A percentile compares a stretch with the other conserved stretches of the same genome.
These are phyloP conservation scores for Quercus suber DNA, from an alignment of 306 rosid species.

Conservation along the genomic window DNA sequence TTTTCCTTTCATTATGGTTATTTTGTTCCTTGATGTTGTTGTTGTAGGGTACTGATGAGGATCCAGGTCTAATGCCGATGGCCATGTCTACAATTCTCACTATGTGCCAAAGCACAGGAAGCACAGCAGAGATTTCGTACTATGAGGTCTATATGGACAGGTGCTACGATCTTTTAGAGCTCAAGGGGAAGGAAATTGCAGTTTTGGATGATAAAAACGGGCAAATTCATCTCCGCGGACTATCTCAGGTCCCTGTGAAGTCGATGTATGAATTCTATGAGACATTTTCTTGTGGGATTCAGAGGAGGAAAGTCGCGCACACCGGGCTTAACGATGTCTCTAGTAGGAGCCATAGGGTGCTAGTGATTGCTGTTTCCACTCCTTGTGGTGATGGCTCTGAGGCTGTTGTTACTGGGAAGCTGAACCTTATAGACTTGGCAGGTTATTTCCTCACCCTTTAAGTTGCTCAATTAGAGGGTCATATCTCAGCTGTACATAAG, in stretches of 20 bases:
- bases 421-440: conserved; percentile 97
- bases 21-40: not conserved
- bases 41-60: conserved; percentile 75
- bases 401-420: conserved; percentile 52
- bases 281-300: conserved; percentile 58
- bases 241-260: conserved; percentile 55
- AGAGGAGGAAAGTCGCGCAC: conserved; percentile 78
- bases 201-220: conserved; percentile 85
- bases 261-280: conserved; percentile 67
- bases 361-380: conserved; percentile 66
- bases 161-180: conserved; percentile 84
- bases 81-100: conserved; percentile 70
- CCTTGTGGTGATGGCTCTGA: conserved; percentile 38
- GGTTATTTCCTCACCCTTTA: conserved; percentile 39
- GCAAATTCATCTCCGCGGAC: conserved; percentile 78
- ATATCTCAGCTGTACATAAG: conserved; percentile 3
- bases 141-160: conserved; percentile 89
- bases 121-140: conserved; percentile 70
- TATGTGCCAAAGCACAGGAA: conserved; percentile 49
- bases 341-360: conserved; percentile 93
- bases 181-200: conserved; percentile 67
- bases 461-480: not conserved
- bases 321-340: conserved; percentile 89
- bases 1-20: not conserved
- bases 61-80: conserved; percentile 70